Evolutionary conservation across 2,329 filamentous ascomycete genomes (phyloP), one percentile per base, ranked within the genome.

Genomic region (Paradendryphiella salina): DNA sequence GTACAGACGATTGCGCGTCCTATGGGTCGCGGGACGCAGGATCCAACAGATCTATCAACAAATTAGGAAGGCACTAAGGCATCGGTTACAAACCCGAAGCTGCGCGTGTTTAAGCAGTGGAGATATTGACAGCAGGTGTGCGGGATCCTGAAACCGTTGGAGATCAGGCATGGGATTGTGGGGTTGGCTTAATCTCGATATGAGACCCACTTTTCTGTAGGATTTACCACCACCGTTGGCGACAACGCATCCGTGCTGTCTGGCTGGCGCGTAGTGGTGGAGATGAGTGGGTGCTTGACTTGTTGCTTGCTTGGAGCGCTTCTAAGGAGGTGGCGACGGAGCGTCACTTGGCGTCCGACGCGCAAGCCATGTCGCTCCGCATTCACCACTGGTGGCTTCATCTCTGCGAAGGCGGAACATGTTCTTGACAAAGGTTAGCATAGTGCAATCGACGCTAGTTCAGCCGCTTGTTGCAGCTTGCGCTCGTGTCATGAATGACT

Each of bases 111-210:
- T 17, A 34, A 29, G 20, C 17, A 29, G 45, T 52, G 50, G 44
- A 38, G 41, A 42, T 42, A 21, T 42, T 43, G 23, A 29, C 32
- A 32, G 13, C 34, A 52, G 45, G 20, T 31, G 31, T 31, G 21
- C 44, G 41, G 45, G 29, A 33, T 18, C 29, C 28, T 52, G 47
- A 54, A 39, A 50, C 46, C 29, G 46, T 21, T 31, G 38, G 44
- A 49, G 52, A 48, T 59, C 54, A 23, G 50, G 43, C 52, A 54
- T 52, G 47, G 34, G 31, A 59, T 56, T 39, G 63, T 52, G 64
- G 61, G 63, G 60, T 61, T 57, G 55, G 59, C 17, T 41, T 32
- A 46, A 41, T 46, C 50, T 61, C 57, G 48, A 63, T 60, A 52
- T 44, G 46, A 60, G 55, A 54, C 56, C 57, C 60, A 58, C 54